Evolutionary conservation across 1,284 basidiomycete species (phyloP), one percentile per base, ranked within the genome.

Genomic region (Mycosarcoma maydis): DNA sequence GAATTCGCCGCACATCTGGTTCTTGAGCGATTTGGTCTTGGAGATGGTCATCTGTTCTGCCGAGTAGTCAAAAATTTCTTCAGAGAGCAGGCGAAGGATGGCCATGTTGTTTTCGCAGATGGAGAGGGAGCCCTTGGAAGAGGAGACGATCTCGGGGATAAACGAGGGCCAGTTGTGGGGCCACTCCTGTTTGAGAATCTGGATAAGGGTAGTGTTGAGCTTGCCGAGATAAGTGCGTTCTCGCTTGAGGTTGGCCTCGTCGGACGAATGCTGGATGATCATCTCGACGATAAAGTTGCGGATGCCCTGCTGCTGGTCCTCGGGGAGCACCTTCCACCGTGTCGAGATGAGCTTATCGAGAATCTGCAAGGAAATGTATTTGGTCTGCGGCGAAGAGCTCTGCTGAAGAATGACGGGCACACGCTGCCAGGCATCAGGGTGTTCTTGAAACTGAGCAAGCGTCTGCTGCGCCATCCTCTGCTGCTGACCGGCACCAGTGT

Each of bases 51-150:
- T 93, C 84, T 96, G 92, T 80, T 98, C 96, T 2, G 95, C 93
- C 5, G 94, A 98, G 84, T 91, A 99, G 84, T 99, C 96, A 80
- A 99, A 99, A 69, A 99, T 94, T 83, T 98, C 96, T 82, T 98
- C 96, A 0, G 94, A 97, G 16, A 99, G 86, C n/a, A 99, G 86
- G 82, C 93, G 92, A 71, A 98, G 86, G 82, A 98, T 98, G 82
- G 94, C 88, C 96, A 99, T 99, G 85, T 99, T 98, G 87, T 99
- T 98, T 84, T 98, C 96, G 86, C 96, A 98, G 26, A 98, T 88
- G 2, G 92, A 90, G 33, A 98, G 87, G 80, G 94, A 98, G 37
- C 92, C 92, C 83, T 95, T 94, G 51, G 94, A 98, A 8, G 95
- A 97, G 68, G 94, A 90, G 60, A 98, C 94, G 54, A 98, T 92